Evolutionary conservation across 495 filamentous ascomycete species (phyloP), one percentile per base, ranked within the genome.

Genomic region (Cudoniella acicularis): DNA sequence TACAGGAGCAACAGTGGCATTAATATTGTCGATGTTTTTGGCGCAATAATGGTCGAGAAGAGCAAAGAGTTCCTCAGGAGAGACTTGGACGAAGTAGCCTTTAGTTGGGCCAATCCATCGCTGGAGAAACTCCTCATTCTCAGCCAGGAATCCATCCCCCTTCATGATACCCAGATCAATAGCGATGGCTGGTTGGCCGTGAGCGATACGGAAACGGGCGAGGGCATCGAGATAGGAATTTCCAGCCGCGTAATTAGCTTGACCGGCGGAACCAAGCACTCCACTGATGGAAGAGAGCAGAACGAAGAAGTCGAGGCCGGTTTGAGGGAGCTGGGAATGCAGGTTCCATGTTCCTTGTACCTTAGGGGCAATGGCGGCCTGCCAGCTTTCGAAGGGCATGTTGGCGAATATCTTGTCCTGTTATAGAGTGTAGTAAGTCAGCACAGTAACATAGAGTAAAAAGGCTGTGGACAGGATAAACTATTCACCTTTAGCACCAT

Each of bases 171-270:
- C 58, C 67, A 87, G 69, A 52, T 84, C 77, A 17, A 87, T 68
- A 13, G 77, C 76, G 0, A 76, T 72, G 8, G 77, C 76, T 11
- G 73, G 71, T 2, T 77, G 66, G 4, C 78, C 80, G 24, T 64
- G 71, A 1, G 67, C 62, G 9, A 72, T 71, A 1, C 78, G 73
- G 69, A 78, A 70, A 45, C 73, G 73, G 0, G 79, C 75, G 11
- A 83, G 67, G 0, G 75, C 73, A 59, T 83, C 82, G 13, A 84
- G 74, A 69, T 80, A 87, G 53, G 78, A 77, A 63, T 86, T 87
- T 18, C 80, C 83, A 0, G 84, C 82, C 18, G 80, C 79, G 65
- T 89, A 89, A 10, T 83, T 81, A 3, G 81, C 75, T 65, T 89
- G 86, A 0, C 79, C 79, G 45, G 73, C 69, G 67, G 75, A 81